A percentile compares a stretch with the other conserved stretches of the same genome.
Conservation (phyloP, 768 basidiomycete species). For the Naematelia encephala region DNA sequence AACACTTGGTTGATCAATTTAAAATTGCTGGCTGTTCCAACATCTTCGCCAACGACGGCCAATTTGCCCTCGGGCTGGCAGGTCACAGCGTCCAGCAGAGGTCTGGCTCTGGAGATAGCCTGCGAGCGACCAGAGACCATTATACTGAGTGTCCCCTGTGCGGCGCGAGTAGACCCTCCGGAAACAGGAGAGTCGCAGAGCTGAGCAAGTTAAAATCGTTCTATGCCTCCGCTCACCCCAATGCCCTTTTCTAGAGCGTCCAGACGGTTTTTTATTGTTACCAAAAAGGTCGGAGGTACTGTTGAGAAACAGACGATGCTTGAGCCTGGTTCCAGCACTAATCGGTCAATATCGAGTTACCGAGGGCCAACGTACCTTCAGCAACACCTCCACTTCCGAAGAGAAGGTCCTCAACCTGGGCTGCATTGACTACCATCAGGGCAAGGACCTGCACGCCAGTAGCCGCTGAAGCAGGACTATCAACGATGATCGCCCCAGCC, state of each 20-base stretch:
- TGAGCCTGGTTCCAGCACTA: constrained; percentile 30
- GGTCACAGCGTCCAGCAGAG: constrained; percentile 38
- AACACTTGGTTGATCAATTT: constrained; percentile 47
- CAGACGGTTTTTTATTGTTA: constrained; percentile 24
- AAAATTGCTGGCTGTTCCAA: constrained; percentile 39
- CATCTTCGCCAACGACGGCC: constrained; percentile 29
- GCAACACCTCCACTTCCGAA: constrained; percentile 30
- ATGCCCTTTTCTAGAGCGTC: constrained; percentile 36
- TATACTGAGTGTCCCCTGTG: constrained; percentile 34
- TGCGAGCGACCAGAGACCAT: constrained; percentile 34
- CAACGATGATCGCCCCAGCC: constrained; percentile 20
- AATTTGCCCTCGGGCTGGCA: constrained; percentile 23
- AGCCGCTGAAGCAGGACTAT: constrained; percentile 27
- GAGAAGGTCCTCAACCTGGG: constrained; percentile 39
- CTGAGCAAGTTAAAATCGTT: constrained; percentile 6
- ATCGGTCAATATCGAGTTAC: background rate
- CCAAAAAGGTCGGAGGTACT: constrained; percentile 35
- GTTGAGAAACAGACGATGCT: constrained; percentile 45
- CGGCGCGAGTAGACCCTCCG: constrained; percentile 42
- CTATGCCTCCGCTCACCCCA: constrained; percentile 26
- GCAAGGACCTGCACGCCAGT: constrained; percentile 35
- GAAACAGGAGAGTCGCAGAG: constrained; percentile 20
- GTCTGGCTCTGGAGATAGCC: constrained; percentile 21
- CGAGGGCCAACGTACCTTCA: constrained; percentile 14
- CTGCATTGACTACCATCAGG: constrained; percentile 45